Evolutionary conservation across 495 filamentous ascomycete species (phyloP).

Genomic region (Astrothelium macrocarpum): DNA sequence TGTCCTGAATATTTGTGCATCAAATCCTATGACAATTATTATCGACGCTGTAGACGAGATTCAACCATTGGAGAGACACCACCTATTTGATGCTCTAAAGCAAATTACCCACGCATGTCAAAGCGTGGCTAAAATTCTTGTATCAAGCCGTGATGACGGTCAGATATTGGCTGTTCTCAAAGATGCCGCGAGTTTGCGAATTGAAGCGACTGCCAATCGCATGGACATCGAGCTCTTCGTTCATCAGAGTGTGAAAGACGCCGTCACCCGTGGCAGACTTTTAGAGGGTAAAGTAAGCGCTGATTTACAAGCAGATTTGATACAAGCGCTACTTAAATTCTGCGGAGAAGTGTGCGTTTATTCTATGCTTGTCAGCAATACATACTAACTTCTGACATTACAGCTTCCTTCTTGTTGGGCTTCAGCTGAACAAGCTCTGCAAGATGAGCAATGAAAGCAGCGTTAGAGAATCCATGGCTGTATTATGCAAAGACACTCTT

Average conservation of each 20-base stretch:
- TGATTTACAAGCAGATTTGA: neutral
- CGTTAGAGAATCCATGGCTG: neutral
- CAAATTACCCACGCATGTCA: neutral
- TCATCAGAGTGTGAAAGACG: neutral
- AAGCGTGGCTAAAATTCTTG: neutral
- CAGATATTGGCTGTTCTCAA: neutral
- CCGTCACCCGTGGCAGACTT: neutral
- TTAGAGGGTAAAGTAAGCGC: neutral
- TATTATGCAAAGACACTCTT: neutral
- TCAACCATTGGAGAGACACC: neutral
- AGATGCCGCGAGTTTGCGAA: neutral
- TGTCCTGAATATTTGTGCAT: neutral
- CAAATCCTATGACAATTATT: neutral
- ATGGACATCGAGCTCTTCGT: neutral
- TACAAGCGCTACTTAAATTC: neutral
- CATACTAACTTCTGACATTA: neutral
- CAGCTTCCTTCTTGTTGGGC: neutral
- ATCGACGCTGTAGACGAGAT: constrained; percentile 7
- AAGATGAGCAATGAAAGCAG: neutral
- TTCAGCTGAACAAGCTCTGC: neutral
- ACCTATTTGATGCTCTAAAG: neutral
- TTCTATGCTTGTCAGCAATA: neutral
- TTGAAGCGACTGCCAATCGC: neutral
- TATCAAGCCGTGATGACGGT: neutral
- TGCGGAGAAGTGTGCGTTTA: neutral